Evolutionary conservation across 2,329 filamentous ascomycete genomes (phyloP).

Genomic region (Fusarium sp.): DNA sequence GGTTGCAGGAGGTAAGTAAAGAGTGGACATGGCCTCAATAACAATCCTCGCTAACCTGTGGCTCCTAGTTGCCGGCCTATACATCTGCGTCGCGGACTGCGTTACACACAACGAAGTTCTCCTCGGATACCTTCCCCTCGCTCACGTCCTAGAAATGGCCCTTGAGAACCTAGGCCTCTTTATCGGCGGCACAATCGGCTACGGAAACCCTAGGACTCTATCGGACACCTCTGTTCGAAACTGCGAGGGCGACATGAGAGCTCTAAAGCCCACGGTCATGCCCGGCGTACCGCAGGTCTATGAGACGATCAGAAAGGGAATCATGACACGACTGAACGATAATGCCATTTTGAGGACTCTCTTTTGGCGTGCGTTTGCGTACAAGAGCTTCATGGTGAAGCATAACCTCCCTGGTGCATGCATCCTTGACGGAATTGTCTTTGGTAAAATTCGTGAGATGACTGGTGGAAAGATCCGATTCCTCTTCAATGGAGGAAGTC

Average conservation of each 20-base stretch:
- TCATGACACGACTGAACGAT: constrained; percentile 80
- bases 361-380: constrained; percentile 76
- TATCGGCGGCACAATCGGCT: constrained; percentile 90
- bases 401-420: constrained; percentile 72
- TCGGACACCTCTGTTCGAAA: constrained; percentile 87
- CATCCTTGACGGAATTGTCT: constrained; percentile 84
- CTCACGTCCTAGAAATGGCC: constrained; percentile 95
- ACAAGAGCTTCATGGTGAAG: constrained; percentile 67
- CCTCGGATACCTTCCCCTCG: constrained; percentile 90
- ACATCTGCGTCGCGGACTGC: constrained; percentile 78
- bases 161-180: constrained; percentile 91
- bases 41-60: not conserved
- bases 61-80: constrained; percentile 76
- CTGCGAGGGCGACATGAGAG: constrained; percentile 91
- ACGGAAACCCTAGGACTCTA: constrained; percentile 88
- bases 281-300: constrained; percentile 96
- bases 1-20: constrained; percentile 68
- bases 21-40: not conserved
- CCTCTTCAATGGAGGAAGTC: constrained; percentile 92
- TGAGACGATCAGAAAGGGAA: constrained; percentile 96
- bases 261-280: constrained; percentile 87
- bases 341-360: constrained; percentile 75
- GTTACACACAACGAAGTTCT: constrained; percentile 81
- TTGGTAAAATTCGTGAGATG: constrained; percentile 88
- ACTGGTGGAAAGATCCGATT: constrained; percentile 89